These are phyloP conservation scores for Schizochytrium sp. DNA, from an alignment of 108 stramenopile species.

Conservation along the genomic window DNA sequence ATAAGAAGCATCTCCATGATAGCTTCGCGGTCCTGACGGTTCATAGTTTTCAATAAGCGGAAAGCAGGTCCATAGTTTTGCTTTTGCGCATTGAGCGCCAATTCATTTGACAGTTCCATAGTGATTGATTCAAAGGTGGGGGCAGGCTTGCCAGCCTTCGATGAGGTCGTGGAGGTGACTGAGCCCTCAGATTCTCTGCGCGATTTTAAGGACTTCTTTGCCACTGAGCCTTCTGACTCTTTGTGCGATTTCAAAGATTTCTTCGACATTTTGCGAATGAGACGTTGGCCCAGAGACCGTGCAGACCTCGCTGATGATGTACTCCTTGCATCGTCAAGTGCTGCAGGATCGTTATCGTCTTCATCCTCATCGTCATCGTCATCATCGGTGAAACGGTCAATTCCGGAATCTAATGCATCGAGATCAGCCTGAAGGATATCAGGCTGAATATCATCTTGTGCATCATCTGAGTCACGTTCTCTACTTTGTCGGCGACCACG, in stretches of 20 bases:
- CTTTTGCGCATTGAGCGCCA: constrained; percentile 1
- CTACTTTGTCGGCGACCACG: constrained; percentile 18
- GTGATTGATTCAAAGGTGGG: constrained; percentile 48
- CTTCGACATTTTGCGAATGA: neutral
- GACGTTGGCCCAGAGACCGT: neutral
- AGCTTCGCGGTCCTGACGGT: constrained; percentile 24
- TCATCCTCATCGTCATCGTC: neutral
- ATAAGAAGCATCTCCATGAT: constrained; percentile 60
- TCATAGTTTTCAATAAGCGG: constrained; percentile 30
- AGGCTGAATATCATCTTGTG: neutral
- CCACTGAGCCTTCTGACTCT: neutral
- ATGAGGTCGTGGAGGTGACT: neutral
- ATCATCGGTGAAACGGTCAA: neutral
- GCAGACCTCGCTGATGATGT: neutral
- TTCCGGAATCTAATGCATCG: neutral
- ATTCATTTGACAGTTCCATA: constrained; percentile 1
- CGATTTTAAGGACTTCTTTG: neutral
- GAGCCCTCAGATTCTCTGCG: neutral
- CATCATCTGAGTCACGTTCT: neutral
- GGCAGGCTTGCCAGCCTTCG: neutral
- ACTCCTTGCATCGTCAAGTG: neutral
- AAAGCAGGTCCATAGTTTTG: constrained; percentile 26
- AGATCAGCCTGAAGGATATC: neutral
- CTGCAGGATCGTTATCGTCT: neutral
- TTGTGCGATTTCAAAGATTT: neutral